Evolutionary conservation across 306 rosid species (phyloP).

Genomic region (Ammopiptanthus mongolicus): DNA sequence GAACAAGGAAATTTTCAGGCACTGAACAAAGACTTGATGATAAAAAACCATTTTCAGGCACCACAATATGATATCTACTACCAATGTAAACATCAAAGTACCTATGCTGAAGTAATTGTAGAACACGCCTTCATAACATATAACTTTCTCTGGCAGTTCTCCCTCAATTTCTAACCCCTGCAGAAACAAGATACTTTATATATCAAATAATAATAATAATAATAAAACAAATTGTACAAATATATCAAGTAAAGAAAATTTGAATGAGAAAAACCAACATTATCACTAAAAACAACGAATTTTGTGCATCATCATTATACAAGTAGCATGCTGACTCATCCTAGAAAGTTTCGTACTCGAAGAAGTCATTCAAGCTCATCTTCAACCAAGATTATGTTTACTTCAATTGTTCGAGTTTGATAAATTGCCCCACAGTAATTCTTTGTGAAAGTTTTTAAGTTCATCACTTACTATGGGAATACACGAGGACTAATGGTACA

Average conservation of each 20-base stretch:
- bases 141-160: slow-evolving; percentile 52
- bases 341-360: background rate
- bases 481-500: background rate
- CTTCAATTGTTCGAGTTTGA: background rate
- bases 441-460: background rate
- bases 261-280: background rate
- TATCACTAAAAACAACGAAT: background rate
- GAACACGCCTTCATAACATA: slow-evolving; percentile 78
- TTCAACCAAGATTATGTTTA: background rate
- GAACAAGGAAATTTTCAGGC: background rate
- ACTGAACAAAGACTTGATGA: background rate
- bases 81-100: slow-evolving; percentile 24
- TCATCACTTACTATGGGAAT: background rate
- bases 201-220: background rate
- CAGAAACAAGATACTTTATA: slow-evolving; percentile 18
- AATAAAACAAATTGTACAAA: background rate
- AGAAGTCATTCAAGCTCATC: background rate
- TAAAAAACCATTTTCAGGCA: background rate
- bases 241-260: background rate
- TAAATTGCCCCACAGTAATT: background rate
- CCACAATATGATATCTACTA: background rate
- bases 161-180: slow-evolving; percentile 74
- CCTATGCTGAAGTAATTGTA: slow-evolving; percentile 96
- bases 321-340: background rate
- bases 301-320: background rate